A percentile compares a stretch with the other conserved stretches of the same genome.
phyloP scores from a whole-genome alignment of 768 basidiomycete genomes.

The Leccinum variicolor region DNA sequence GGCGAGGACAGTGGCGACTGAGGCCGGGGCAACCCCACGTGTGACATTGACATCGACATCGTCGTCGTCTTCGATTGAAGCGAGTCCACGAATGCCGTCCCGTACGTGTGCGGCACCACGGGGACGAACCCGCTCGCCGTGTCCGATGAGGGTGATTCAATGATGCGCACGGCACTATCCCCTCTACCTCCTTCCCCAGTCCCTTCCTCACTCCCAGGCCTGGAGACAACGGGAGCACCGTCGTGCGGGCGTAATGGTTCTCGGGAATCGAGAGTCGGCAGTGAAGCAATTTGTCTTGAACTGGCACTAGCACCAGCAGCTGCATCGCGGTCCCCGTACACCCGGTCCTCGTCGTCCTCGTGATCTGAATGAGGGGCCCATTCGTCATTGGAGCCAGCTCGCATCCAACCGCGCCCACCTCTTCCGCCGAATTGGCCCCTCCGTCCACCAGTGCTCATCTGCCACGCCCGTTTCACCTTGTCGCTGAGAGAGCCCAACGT shows the following conservation, averaged over 20 bases:
- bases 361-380: slow-evolving; percentile 38
- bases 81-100: slow-evolving; percentile 17
- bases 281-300: neutral
- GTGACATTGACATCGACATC: neutral
- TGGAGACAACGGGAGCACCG: neutral
- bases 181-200: neutral
- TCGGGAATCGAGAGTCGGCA: neutral
- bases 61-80: slow-evolving; percentile 13
- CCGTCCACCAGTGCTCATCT: neutral
- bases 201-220: neutral
- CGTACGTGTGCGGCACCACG: slow-evolving; percentile 2
- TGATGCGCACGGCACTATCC: slow-evolving; percentile 4
- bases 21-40: slow-evolving; percentile 15
- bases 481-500: slow-evolving; percentile 22
- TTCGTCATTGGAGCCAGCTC: slow-evolving; percentile 46
- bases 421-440: slow-evolving; percentile 18
- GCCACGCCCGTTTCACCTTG: slow-evolving; percentile 25
- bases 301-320: neutral
- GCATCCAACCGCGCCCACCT: slow-evolving; percentile 47
- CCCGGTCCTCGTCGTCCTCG: slow-evolving; percentile 6
- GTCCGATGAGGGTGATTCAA: slow-evolving; percentile 30
- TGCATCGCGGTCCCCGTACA: neutral
- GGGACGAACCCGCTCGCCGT: slow-evolving; percentile 7
- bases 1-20: slow-evolving; percentile 31
- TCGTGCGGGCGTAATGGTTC: neutral